Evolutionary conservation across 768 basidiomycete species (phyloP).

Genomic region (Boletales sp.): DNA sequence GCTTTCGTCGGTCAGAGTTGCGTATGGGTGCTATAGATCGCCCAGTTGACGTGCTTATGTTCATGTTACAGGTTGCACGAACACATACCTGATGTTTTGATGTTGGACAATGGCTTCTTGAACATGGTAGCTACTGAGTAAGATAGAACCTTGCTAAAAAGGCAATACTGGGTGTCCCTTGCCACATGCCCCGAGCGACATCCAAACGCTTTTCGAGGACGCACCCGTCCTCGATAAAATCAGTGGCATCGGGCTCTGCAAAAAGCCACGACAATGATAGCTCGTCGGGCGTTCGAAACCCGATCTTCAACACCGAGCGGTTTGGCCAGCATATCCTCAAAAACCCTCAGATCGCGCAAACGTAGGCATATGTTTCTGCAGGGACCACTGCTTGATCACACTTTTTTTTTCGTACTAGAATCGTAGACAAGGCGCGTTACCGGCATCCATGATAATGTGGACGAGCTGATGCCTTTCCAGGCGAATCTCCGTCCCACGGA

Average conservation of each 20-base stretch:
- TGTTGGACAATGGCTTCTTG: slow-evolving; percentile 67
- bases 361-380: slow-evolving; percentile 47
- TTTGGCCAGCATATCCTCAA: slow-evolving; percentile 99
- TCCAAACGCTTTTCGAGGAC: slow-evolving; percentile 67
- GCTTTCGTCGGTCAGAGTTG: slow-evolving; percentile 69
- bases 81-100: slow-evolving; percentile 59
- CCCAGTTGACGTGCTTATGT: background rate
- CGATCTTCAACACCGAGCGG: slow-evolving; percentile 90
- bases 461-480: slow-evolving; percentile 34
- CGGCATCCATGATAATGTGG: background rate
- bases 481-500: slow-evolving; percentile 92
- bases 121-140: slow-evolving; percentile 48
- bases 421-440: slow-evolving; percentile 55
- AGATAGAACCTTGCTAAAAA: slow-evolving; percentile 4
- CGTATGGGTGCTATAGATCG: slow-evolving; percentile 53
- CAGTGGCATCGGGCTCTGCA: slow-evolving; percentile 19
- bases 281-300: slow-evolving; percentile 59
- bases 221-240: slow-evolving; percentile 60
- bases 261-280: slow-evolving; percentile 43
- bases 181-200: slow-evolving; percentile 74
- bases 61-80: background rate
- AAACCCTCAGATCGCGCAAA: slow-evolving; percentile 87
- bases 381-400: slow-evolving; percentile 11
- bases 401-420: slow-evolving; percentile 32
- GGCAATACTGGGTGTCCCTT: slow-evolving; percentile 7